Conservation (phyloP, 2,329 filamentous ascomycete species). For the Taxawa tesnikishii region DNA sequence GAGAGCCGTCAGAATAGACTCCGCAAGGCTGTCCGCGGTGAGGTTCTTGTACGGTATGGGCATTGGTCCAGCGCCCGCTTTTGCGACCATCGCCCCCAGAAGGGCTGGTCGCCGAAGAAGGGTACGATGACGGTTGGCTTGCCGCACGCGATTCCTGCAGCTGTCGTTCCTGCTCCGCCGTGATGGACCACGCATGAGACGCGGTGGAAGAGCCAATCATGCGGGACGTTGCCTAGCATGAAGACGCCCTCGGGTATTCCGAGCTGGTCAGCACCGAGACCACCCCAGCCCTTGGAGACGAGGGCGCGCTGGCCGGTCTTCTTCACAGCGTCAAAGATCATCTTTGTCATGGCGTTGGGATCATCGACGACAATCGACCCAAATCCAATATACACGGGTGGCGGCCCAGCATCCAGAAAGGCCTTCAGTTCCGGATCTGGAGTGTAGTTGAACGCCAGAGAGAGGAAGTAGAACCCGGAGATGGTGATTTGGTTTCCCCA, state of each 20-base stretch:
- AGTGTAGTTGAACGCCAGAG: conserved; percentile 52
- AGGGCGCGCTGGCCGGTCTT: conserved; percentile 38
- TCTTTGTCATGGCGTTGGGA: conserved; percentile 54
- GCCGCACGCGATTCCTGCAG: conserved; percentile 39
- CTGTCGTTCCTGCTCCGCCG: conserved; percentile 48
- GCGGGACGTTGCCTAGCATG: conserved; percentile 42
- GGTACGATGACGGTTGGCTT: conserved; percentile 43
- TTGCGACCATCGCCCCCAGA: conserved; percentile 43
- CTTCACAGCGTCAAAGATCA: conserved; percentile 60
- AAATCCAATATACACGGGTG: conserved; percentile 73
- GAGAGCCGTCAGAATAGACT: conserved; percentile 33
- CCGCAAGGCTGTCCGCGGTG: conserved; percentile 30
- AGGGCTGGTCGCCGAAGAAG: conserved; percentile 46
- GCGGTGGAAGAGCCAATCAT: conserved; percentile 47
- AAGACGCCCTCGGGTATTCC: conserved; percentile 30
- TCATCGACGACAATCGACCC: conserved; percentile 74
- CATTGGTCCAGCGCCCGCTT: conserved; percentile 35
- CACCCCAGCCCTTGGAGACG: conserved; percentile 43
- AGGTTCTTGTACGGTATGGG: conserved; percentile 36
- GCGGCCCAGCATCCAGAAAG: conserved; percentile 56
- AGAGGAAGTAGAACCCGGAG: conserved; percentile 65
- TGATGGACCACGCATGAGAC: conserved; percentile 46
- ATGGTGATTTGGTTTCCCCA: conserved; percentile 63
- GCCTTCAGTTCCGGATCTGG: conserved; percentile 52
- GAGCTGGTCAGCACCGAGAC: conserved; percentile 26